Percentiles rank a stretch among this genome's conserved stretches.
These are phyloP conservation scores for Bipolaris zeicola DNA, from an alignment of 2,329 filamentous ascomycete species.

Conservation along the genomic window DNA sequence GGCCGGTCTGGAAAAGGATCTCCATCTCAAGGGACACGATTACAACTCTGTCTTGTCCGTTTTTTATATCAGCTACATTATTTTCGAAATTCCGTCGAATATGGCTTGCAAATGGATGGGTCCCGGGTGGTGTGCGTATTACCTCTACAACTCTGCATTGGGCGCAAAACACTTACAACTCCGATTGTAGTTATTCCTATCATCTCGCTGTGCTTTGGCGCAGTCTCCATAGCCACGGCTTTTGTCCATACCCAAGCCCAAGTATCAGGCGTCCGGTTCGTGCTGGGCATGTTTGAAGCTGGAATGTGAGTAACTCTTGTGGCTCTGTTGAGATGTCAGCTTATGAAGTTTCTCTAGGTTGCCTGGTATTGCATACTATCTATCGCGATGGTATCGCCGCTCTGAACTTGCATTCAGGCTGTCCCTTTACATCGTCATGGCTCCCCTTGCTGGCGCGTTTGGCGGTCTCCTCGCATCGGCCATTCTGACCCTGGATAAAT, in stretches of 20 bases:
- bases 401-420: conserved; percentile 71
- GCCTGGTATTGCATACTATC: conserved; percentile 75
- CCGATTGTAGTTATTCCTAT: conserved; percentile 59
- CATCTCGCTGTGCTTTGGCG: conserved; percentile 67
- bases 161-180: not conserved
- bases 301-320: conserved; percentile 57
- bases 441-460: conserved; percentile 72
- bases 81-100: conserved; percentile 65
- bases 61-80: conserved; percentile 75
- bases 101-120: conserved; percentile 73
- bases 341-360: conserved; percentile 39
- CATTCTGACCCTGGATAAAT: conserved; percentile 65
- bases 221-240: conserved; percentile 67
- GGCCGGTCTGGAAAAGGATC: conserved; percentile 67
- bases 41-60: conserved; percentile 71
- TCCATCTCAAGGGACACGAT: conserved; percentile 65
- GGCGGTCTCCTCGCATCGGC: conserved; percentile 67
- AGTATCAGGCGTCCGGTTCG: conserved; percentile 67
- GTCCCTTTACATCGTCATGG: conserved; percentile 72
- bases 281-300: conserved; percentile 71
- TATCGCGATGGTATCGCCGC: conserved; percentile 73
- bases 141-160: not conserved
- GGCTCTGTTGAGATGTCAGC: too few species aligned
- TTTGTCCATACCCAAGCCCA: conserved; percentile 64
- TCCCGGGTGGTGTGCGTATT: conserved; percentile 64